Evolutionary conservation across 306 rosid species (phyloP).

Genomic region (Castanea crenata): DNA sequence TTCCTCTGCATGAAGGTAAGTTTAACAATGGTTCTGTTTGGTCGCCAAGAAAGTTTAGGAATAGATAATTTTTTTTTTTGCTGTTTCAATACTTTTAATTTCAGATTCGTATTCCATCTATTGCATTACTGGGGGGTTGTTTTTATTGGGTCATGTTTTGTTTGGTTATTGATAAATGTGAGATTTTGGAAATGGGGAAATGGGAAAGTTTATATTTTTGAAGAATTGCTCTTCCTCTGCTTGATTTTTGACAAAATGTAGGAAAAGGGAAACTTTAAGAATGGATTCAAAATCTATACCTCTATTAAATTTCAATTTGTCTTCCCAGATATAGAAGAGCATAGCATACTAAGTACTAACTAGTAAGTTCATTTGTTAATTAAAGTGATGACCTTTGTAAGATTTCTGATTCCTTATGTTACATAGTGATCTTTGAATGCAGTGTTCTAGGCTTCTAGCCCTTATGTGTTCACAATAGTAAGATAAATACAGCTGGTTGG

Average conservation of each 20-base stretch:
- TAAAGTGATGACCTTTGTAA: neutral
- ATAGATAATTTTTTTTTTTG: neutral
- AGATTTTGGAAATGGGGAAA: neutral
- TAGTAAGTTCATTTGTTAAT: neutral
- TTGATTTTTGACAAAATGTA: neutral
- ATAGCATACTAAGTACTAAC: neutral
- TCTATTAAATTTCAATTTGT: neutral
- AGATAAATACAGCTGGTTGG: neutral
- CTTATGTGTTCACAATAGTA: neutral
- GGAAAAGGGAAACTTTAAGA: neutral
- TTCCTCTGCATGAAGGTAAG: constrained; percentile 72
- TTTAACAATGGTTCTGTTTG: neutral
- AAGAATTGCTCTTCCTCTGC: neutral
- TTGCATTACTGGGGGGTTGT: neutral
- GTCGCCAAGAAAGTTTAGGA: neutral
- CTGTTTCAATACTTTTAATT: neutral
- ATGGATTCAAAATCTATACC: neutral
- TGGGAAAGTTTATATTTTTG: neutral
- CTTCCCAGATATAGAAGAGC: no score
- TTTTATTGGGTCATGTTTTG: neutral
- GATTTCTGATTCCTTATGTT: neutral
- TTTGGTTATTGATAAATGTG: neutral
- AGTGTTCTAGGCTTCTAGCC: neutral
- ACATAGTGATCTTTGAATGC: neutral
- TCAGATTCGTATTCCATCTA: neutral